These are phyloP conservation scores for Symbiodinium pilosum DNA, from an alignment of 73 alveolate genomes.

Conservation along the genomic window DNA sequence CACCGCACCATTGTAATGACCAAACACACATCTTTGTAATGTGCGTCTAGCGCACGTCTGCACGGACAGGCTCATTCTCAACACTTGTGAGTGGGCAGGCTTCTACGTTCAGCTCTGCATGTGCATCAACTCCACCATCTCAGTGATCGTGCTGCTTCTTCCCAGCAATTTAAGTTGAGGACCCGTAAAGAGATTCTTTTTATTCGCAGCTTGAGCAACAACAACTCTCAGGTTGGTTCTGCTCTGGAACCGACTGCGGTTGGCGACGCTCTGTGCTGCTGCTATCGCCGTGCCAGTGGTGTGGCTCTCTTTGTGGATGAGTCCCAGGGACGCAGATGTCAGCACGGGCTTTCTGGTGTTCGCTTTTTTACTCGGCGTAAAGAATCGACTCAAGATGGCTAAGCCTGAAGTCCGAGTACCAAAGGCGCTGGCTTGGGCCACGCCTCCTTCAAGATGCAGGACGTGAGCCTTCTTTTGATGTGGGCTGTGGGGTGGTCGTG, in stretches of 20 bases:
- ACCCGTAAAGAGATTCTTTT: too few species aligned
- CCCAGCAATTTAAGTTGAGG: too few species aligned
- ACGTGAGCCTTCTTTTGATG: background rate
- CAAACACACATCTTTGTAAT: too few species aligned
- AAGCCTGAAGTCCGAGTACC: too few species aligned
- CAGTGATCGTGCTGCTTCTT: slow-evolving; percentile 20
- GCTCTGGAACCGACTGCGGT: slow-evolving; percentile 44
- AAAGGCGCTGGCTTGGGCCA: slow-evolving; percentile 87
- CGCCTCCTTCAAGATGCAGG: slow-evolving; percentile 70
- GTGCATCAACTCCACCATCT: slow-evolving; percentile 78
- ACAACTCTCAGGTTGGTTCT: background rate
- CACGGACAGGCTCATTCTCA: too few species aligned
- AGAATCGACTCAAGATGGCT: too few species aligned
- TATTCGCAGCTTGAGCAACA: background rate
- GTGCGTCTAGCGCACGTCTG: too few species aligned
- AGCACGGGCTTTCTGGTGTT: too few species aligned
- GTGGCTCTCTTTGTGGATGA: slow-evolving; percentile 40
- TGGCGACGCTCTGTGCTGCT: slow-evolving; percentile 67
- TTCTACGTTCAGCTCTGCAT: slow-evolving; percentile 40
- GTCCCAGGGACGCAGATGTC: background rate
- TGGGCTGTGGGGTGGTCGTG: too few species aligned
- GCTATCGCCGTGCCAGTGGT: slow-evolving; percentile 87
- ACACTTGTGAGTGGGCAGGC: too few species aligned
- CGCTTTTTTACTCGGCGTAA: too few species aligned
- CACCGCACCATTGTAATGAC: too few species aligned